These are phyloP conservation scores for Mucor mucedo DNA, from an alignment of 371 early-diverging fungal genomes.

Conservation along the genomic window DNA sequence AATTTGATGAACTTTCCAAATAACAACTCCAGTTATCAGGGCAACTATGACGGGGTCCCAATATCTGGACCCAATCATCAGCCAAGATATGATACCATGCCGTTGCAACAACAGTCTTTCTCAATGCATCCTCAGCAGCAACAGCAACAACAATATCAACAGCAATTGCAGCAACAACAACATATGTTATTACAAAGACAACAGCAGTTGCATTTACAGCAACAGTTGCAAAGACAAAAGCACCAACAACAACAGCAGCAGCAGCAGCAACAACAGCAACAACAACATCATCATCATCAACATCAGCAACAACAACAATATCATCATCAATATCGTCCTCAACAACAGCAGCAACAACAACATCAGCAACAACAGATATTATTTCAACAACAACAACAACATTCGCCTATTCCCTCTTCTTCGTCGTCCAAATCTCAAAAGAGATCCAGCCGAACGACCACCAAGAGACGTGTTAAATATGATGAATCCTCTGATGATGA, in stretches of 20 bases:
- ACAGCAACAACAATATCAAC: conserved; percentile 22
- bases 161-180: conserved; percentile 22
- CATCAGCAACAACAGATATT: conserved; percentile 5
- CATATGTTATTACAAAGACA: conserved; percentile 17
- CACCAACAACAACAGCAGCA: conserved; percentile 3
- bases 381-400: conserved; percentile 27
- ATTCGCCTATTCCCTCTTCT: conserved; percentile 7
- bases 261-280: conserved; percentile 10
- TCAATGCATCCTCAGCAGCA: conserved; percentile 12
- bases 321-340: conserved; percentile 7
- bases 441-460: conserved; percentile 8
- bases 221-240: conserved; percentile 22
- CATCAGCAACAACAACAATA: conserved; percentile 18
- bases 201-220: conserved; percentile 15
- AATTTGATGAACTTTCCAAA: conserved; percentile 13
- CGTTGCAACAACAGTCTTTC: conserved; percentile 6
- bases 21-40: conserved; percentile 13
- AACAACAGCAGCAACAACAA: conserved; percentile 14
- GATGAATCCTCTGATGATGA: conserved; percentile 28
- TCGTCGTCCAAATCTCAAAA: conserved; percentile 9
- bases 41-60: conserved; percentile 32
- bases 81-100: conserved; percentile 18
- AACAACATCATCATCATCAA: conserved; percentile 25
- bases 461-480: conserved; percentile 23
- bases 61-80: conserved; percentile 31